These are phyloP conservation scores for Blastomyces parvus DNA, from an alignment of 2,329 filamentous ascomycete species.

Conservation along the genomic window DNA sequence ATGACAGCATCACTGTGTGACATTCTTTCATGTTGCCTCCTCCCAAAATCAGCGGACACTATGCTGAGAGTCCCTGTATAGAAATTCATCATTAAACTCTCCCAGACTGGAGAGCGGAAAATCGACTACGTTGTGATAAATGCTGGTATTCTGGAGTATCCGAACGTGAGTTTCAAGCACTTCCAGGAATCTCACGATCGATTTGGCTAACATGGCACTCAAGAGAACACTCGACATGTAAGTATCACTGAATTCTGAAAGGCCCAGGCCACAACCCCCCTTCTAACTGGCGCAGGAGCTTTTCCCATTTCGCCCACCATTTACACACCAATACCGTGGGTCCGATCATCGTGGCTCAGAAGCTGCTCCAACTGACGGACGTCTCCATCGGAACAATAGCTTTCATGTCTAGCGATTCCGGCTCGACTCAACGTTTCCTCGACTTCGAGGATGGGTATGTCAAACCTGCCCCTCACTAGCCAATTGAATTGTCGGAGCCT, in stretches of 20 bases:
- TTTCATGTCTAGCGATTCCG: not conserved
- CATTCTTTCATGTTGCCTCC: not conserved
- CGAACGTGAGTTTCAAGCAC: not conserved
- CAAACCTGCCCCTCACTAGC: not conserved
- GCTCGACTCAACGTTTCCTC: not conserved
- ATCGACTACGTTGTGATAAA: not conserved
- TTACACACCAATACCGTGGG: not conserved
- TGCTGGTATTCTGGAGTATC: not conserved
- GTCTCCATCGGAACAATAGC: not conserved
- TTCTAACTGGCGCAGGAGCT: not conserved
- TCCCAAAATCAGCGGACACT: not conserved
- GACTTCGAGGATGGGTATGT: not conserved
- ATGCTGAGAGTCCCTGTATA: not conserved
- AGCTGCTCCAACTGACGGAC: not conserved
- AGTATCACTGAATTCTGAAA: not conserved
- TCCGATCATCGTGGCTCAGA: not conserved
- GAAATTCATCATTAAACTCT: not conserved
- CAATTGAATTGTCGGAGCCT: not conserved
- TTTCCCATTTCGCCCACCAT: not conserved
- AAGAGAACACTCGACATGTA: not conserved
- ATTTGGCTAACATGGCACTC: not conserved
- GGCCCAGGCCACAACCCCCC: not conserved
- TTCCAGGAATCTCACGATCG: not conserved
- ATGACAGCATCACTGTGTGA: not conserved
- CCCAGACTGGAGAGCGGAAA: not conserved